Evolutionary conservation across 495 filamentous ascomycete species (phyloP).

Genomic region (Trichoderma erinaceum): DNA sequence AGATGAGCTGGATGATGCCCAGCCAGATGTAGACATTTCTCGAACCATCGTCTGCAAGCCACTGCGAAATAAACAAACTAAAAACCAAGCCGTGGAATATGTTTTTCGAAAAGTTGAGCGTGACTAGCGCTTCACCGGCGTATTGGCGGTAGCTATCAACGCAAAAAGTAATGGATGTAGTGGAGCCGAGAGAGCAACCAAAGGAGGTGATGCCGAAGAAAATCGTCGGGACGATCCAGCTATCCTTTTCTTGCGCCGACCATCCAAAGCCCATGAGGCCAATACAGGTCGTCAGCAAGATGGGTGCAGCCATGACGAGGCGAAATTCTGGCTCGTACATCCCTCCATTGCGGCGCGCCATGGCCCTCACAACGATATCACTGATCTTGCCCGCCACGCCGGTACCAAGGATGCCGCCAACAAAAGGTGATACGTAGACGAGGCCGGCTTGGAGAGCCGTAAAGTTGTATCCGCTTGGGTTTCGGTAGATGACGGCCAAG

Average conservation of each 20-base stretch:
- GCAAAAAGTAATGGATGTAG: constrained; percentile 91
- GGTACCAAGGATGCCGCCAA: constrained; percentile 84
- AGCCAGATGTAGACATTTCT: constrained; percentile 75
- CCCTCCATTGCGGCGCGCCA: constrained; percentile 81
- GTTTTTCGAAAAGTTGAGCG: constrained; percentile 92
- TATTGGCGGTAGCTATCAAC: constrained; percentile 93
- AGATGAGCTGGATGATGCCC: constrained; percentile 79
- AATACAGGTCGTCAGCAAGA: constrained; percentile 70
- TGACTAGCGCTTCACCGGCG: constrained; percentile 90
- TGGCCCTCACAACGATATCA: constrained; percentile 71
- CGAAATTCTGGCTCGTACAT: constrained; percentile 96
- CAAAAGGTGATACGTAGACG: constrained; percentile 83
- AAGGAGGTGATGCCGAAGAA: constrained; percentile 94
- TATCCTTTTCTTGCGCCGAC: constrained; percentile 66
- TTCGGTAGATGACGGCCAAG: constrained; percentile 69
- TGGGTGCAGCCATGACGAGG: constrained; percentile 82
- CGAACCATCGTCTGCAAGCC: constrained; percentile 69
- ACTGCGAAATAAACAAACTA: constrained; percentile 83
- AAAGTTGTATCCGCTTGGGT: constrained; percentile 64
- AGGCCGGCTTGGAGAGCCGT: constrained; percentile 72
- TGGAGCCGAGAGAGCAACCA: constrained; percentile 84
- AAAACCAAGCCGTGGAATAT: constrained; percentile 86
- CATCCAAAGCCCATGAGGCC: constrained; percentile 94
- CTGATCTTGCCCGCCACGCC: constrained; percentile 85
- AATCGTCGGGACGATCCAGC: constrained; percentile 85